Conservation (phyloP, 352 stramenopile genomes). For the Phytopythium montanum region DNA sequence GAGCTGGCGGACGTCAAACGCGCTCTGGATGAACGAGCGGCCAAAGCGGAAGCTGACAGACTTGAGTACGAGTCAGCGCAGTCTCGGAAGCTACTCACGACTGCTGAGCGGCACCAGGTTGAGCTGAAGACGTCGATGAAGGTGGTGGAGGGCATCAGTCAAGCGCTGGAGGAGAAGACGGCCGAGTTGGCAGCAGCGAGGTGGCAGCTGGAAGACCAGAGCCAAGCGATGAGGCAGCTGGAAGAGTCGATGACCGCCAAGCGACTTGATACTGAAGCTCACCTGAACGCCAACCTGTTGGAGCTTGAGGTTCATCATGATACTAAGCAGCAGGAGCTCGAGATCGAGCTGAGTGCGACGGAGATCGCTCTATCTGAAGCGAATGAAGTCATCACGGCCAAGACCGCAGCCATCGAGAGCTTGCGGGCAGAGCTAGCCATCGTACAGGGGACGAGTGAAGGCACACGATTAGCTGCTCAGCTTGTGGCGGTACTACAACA, state of each 20-base stretch:
- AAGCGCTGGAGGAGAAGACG: conserved; percentile 11
- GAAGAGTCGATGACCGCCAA: conserved; percentile 14
- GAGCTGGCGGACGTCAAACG: conserved; percentile 5
- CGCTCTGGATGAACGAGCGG: not conserved
- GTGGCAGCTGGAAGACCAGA: conserved; percentile 4
- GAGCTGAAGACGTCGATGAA: not conserved
- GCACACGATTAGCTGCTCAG: conserved; percentile 20
- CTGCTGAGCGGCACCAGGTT: not conserved
- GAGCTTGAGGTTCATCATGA: not conserved
- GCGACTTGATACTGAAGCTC: not conserved
- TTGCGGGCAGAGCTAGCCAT: conserved; percentile 38
- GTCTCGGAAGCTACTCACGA: not conserved
- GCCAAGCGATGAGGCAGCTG: conserved; percentile 10
- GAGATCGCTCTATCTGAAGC: conserved; percentile 21
- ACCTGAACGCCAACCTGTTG: not conserved
- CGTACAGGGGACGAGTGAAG: conserved; percentile 18
- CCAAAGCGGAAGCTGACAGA: conserved; percentile 1
- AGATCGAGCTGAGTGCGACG: conserved; percentile 10
- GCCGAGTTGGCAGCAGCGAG: conserved; percentile 7
- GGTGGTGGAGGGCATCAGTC: conserved; percentile 3
- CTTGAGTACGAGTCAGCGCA: not conserved
- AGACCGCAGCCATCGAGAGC: conserved; percentile 46
- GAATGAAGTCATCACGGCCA: conserved; percentile 24
- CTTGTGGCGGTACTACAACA: conserved; percentile 36
- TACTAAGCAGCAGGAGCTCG: conserved; percentile 8